phyloP scores from a whole-genome alignment of 2,329 filamentous ascomycete species.

The Arachnopeziza araneosa region DNA sequence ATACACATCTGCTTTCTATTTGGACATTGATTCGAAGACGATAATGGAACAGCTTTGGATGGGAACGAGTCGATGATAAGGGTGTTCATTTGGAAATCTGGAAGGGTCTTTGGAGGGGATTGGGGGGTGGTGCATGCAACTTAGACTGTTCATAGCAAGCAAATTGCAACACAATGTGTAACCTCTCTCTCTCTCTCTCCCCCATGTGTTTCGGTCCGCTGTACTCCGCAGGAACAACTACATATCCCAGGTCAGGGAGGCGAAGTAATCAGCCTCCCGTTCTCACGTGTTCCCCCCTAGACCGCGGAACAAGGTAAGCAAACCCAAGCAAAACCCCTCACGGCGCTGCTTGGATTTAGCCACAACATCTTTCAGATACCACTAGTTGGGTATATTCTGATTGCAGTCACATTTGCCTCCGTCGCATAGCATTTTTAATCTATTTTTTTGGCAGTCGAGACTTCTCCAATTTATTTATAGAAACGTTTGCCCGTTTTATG shows the following conservation, averaged over 20 bases:
- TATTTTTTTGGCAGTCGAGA: neutral
- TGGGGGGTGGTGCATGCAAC: conserved; percentile 9
- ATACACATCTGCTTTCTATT: conserved; percentile 8
- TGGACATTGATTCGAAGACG: neutral
- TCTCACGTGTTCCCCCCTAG: neutral
- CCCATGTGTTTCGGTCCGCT: neutral
- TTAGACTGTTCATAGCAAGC: conserved; percentile 18
- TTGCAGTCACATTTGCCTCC: neutral
- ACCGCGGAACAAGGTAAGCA: neutral
- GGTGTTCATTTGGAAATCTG: neutral
- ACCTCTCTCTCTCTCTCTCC: neutral
- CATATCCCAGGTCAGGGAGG: too few species aligned
- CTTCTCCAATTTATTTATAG: neutral
- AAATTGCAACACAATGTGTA: conserved; percentile 4
- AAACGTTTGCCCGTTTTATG: neutral
- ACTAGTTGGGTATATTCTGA: neutral
- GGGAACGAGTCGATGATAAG: neutral
- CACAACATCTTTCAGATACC: neutral
- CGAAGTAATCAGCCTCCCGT: neutral
- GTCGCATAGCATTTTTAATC: neutral
- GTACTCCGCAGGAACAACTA: neutral
- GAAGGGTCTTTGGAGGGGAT: neutral
- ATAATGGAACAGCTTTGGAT: neutral
- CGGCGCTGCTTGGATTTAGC: neutral
- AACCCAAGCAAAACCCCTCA: neutral